These are phyloP conservation scores for Cladobotryum protrusum DNA, from an alignment of 2,329 filamentous ascomycete genomes.

Conservation along the genomic window DNA sequence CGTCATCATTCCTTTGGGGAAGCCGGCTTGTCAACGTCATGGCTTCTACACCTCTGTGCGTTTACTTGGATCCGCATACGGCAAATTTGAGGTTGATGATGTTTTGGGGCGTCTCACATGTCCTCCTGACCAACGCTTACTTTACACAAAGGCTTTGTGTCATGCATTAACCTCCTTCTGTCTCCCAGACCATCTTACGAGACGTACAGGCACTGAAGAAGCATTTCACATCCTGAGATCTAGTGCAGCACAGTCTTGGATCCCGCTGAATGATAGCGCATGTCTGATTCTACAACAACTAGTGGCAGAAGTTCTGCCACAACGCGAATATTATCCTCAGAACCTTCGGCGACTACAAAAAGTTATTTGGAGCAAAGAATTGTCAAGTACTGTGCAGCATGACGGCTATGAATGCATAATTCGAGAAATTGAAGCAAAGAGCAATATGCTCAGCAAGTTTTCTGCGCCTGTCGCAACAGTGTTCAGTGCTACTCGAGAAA, in stretches of 20 bases:
- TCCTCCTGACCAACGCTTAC: conserved; percentile 46
- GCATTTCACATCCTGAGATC: conserved; percentile 44
- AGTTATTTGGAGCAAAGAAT: conserved; percentile 24
- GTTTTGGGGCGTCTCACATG: conserved; percentile 51
- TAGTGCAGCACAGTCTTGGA: conserved; percentile 46
- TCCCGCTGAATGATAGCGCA: conserved; percentile 18
- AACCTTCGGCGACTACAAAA: conserved; percentile 28
- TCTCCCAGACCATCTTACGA: conserved; percentile 51
- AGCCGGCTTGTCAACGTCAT: conserved; percentile 19
- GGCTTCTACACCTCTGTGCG: conserved; percentile 37
- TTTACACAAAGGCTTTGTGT: conserved; percentile 51
- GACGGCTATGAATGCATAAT: conserved; percentile 19
- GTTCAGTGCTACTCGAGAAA: too few relatives aligned
- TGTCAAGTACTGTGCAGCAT: conserved; percentile 32
- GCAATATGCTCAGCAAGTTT: not conserved
- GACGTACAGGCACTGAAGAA: conserved; percentile 56
- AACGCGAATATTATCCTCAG: conserved; percentile 32
- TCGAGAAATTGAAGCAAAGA: not conserved
- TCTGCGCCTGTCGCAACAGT: not conserved
- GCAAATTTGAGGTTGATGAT: conserved; percentile 45
- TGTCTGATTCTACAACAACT: conserved; percentile 3
- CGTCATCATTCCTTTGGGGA: conserved; percentile 48
- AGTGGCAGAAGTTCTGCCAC: conserved; percentile 20
- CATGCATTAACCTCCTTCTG: conserved; percentile 57
- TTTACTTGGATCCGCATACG: not conserved